Evolutionary conservation across 768 basidiomycete genomes (phyloP), one percentile per base, ranked within the genome.

Genomic region (Tricholoma terreum): DNA sequence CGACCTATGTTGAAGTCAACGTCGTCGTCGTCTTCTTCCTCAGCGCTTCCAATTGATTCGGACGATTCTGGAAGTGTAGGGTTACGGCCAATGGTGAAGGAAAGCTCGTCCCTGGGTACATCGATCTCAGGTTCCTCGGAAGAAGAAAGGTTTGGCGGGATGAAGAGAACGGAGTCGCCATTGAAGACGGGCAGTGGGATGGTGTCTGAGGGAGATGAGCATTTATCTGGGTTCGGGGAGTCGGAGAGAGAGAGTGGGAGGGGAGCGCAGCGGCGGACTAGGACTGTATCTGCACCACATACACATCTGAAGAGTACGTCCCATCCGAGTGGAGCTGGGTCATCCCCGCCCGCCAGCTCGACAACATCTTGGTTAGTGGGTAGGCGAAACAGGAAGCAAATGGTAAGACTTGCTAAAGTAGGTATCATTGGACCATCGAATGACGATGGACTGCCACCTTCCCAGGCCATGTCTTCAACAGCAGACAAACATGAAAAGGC

Each of bases 201-300:
- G n/a, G 24, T 30, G 27, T 49, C 46, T 24, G 55, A 36, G 35
- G 52, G 9, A 45, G 21, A 35, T 40, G 54, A 38, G 11, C 31
- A 3, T 35, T 22, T 22, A 14, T 17, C 33, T 24, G 19, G 2
- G 10, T n/a, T 30, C 21, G 21, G 31, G 30, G 19, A 36, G 34
- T 21, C 6, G 14, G n/a, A 51, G 22, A 40, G 51, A 22, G n/a
- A 19, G 31, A 19, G 14, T 38, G 15, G 17, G 34, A 33, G 15
- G 51, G n/a, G 48, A 27, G 35, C 15, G 1, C 35, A 42, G 14
- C 57, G 50, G 33, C 17, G 58, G 21, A 52, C 56, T 14, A 56
- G 61, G 58, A 62, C 61, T 14, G 42, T 62, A 19, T 62, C 61
- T 5, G 61, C 58, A 14, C 58, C 61, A 17, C 58, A 62, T 14